Evolutionary conservation across 208 protist species (phyloP).

Genomic region (Trichomonas gallinae): DNA sequence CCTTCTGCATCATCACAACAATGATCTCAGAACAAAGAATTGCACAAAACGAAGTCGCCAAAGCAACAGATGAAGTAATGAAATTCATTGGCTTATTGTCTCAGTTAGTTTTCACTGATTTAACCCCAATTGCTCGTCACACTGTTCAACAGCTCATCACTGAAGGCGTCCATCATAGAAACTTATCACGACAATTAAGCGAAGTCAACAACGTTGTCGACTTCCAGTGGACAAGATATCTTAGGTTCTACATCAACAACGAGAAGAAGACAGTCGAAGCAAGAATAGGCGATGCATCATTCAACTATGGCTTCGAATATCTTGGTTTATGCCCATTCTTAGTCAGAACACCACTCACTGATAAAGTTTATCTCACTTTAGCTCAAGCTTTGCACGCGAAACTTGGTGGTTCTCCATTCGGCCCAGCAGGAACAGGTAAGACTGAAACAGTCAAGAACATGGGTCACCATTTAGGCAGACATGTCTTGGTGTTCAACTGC

Average conservation of each 20-base stretch:
- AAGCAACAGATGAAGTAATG: neutral
- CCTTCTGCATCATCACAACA: neutral
- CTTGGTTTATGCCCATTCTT: conserved; percentile 80
- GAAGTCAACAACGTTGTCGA: conserved; percentile 31
- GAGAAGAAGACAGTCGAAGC: neutral
- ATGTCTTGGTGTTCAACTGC: conserved; percentile 97
- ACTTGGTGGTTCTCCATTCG: conserved; percentile 86
- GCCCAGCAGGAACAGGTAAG: conserved; percentile 91
- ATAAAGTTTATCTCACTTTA: conserved; percentile 92
- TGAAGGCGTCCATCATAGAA: conserved; percentile 88
- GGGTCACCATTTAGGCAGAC: conserved; percentile 81
- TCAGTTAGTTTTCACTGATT: neutral
- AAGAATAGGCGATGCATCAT: conserved; percentile 58
- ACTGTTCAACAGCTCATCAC: conserved; percentile 74
- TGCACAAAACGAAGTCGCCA: neutral
- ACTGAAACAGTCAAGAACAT: conserved; percentile 87
- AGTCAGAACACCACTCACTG: conserved; percentile 95
- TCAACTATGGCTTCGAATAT: conserved; percentile 96
- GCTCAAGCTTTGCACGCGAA: conserved; percentile 76
- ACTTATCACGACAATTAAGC: conserved; percentile 63
- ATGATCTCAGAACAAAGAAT: neutral
- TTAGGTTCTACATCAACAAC: conserved; percentile 19
- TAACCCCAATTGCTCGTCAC: neutral
- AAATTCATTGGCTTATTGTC: neutral
- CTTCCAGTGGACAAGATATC: neutral